A percentile compares a stretch with the other conserved stretches of the same genome.
phyloP scores from a whole-genome alignment of 2,329 filamentous ascomycete species.

The Teratosphaeria destructans region DNA sequence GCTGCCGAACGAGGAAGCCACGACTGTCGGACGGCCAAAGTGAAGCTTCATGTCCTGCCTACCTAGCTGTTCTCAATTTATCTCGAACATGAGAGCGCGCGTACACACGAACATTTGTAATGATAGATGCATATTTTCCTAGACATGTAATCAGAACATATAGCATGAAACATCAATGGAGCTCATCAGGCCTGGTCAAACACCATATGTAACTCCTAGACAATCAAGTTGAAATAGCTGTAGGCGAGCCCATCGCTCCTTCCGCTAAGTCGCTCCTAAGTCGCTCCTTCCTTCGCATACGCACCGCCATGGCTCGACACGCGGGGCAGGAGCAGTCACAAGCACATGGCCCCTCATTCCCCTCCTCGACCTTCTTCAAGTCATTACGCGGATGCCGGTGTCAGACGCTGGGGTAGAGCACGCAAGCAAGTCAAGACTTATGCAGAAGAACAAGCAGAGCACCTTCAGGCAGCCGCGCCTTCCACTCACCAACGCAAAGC shows the following conservation, averaged over 20 bases:
- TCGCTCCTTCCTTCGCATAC: background rate
- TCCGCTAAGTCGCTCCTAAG: background rate
- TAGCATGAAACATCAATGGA: background rate
- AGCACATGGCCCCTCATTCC: background rate
- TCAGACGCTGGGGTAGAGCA: conserved; percentile 10
- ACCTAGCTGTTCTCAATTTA: too few species aligned
- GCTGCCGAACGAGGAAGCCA: background rate
- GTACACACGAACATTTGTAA: too few species aligned
- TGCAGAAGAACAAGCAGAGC: conserved; percentile 12
- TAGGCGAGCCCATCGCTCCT: background rate
- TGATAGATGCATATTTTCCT: too few species aligned
- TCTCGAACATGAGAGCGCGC: background rate
- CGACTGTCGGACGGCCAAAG: background rate
- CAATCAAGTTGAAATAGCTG: background rate
- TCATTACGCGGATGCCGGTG: background rate
- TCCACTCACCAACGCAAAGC: background rate
- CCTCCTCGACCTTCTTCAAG: background rate
- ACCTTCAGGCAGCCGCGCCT: background rate
- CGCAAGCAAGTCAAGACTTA: conserved; percentile 11
- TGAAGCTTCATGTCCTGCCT: too few species aligned
- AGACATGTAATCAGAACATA: too few species aligned
- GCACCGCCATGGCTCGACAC: background rate
- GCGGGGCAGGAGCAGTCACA: background rate
- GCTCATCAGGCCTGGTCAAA: too few species aligned
- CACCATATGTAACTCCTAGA: background rate